Base-by-base conservation (phyloP, 495 filamentous ascomycete species). In the Aspergillus sclerotioniger region DNA sequence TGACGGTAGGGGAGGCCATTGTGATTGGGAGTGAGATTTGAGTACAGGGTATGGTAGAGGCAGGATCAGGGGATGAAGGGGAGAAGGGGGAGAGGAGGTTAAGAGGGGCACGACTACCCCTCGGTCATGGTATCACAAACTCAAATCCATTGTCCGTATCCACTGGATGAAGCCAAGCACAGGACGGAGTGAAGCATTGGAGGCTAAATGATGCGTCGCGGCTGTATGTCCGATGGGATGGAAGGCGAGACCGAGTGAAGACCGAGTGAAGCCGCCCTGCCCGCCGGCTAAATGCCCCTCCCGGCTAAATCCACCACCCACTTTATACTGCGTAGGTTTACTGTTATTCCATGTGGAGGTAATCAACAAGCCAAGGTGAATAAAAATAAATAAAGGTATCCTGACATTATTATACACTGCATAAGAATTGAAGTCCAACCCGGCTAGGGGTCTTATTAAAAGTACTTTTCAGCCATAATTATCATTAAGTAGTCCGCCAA, bases 1-100 rank as follows among this genome's bases (percentile, higher is more conserved):
- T 93, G 75, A 92, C 77, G 55, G 79, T 84, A 20, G 63, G 59
- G 16, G 59, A 43, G 21, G 54, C 17, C 59, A 61, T 61, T 17
- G 47, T 61, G 41, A 43, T 32, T 49, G 46, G 16, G 44, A 10
- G 5, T n/a, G 16, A 8, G 19, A 13, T 21, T 31, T 43, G 46
- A n/a, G 32, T 45, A 15, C 41, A 29, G 28, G 28, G 35, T 9
- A 10, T 9, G n/a, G 28, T 19, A 31, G 10, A 25, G 21, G 28
- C 19, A 10, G 13, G 20, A 8, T 19, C 39, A 15, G 54, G n/a
- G 15, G 15, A 39, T n/a, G 25, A 32, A 46, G 17, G 49, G 39
- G 43, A 19, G 21, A 12, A 25, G 37, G 35, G 46, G 17, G 20
- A 44, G 25, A 56, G n/a, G 29, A 52, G 37, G 35, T 47, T 15